Conservation (phyloP, 176 grass and related monocot genomes). For the Lolium multiflorum region DNA sequence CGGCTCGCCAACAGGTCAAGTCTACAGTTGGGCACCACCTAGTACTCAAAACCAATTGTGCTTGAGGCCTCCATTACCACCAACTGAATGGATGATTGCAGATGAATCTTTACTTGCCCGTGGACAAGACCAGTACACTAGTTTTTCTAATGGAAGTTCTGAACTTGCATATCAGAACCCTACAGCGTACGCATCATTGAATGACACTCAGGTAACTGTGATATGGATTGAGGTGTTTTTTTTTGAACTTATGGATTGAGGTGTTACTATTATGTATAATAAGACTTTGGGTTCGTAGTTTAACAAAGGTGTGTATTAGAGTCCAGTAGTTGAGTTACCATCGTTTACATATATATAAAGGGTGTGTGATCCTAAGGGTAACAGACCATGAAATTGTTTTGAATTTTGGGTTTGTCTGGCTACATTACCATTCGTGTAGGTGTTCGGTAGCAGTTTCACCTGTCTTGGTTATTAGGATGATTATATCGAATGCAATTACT, state of each 20-base stretch:
- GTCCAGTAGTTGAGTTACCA: background rate
- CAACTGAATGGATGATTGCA: background rate
- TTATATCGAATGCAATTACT: background rate
- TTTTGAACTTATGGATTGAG: background rate
- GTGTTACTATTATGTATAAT: background rate
- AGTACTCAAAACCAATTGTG: background rate
- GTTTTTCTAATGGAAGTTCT: background rate
- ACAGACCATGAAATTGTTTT: background rate
- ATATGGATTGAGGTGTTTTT: too few relatives aligned
- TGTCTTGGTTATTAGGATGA: background rate
- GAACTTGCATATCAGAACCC: background rate
- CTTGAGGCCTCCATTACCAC: background rate
- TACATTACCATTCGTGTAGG: background rate
- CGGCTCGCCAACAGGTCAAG: background rate
- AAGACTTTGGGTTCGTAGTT: background rate
- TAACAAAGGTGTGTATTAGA: background rate
- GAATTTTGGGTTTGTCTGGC: background rate
- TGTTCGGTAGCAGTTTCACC: background rate
- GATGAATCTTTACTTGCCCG: background rate
- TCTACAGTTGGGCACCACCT: background rate
- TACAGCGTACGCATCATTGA: background rate
- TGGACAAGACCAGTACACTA: background rate
- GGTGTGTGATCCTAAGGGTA: background rate
- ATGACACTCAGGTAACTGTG: background rate
- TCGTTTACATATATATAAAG: background rate